Conservation (phyloP, 2,329 filamentous ascomycete species). For the Fusarium lateritium region DNA sequence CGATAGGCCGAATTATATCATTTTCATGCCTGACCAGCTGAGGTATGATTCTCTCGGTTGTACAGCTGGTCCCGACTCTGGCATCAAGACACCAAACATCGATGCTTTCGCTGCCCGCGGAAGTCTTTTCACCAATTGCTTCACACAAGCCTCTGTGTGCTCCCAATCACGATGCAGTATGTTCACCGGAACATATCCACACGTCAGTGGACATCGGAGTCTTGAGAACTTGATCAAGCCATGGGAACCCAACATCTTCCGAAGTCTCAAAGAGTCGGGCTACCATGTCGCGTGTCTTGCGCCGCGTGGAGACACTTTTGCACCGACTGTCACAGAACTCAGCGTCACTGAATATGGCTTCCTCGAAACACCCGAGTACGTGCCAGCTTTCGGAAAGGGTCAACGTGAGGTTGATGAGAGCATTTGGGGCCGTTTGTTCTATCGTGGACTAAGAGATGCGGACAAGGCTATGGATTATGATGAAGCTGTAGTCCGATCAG, state of each 20-base stretch:
- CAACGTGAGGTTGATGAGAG: conserved; percentile 48
- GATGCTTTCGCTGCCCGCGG: conserved; percentile 57
- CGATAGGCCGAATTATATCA: conserved; percentile 55
- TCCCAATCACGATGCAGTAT: conserved; percentile 63
- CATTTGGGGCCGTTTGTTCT: conserved; percentile 59
- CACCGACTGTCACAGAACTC: conserved; percentile 60
- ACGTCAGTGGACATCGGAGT: conserved; percentile 62
- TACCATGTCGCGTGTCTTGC: conserved; percentile 64
- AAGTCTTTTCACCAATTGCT: conserved; percentile 62
- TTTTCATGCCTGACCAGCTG: conserved; percentile 65
- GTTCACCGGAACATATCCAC: conserved; percentile 63
- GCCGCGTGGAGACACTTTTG: conserved; percentile 60
- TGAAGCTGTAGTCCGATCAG: conserved; percentile 58
- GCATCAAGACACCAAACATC: conserved; percentile 58
- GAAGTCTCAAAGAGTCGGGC: conserved; percentile 59
- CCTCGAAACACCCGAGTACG: conserved; percentile 55
- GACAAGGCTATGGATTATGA: conserved; percentile 61
- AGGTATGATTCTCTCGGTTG: conserved; percentile 61
- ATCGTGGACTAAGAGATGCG: conserved; percentile 57
- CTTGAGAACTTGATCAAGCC: conserved; percentile 64
- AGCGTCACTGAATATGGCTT: conserved; percentile 63
- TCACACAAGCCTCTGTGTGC: conserved; percentile 62
- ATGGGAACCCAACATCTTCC: conserved; percentile 64
- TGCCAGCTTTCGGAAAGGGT: conserved; percentile 51
- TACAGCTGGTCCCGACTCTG: conserved; percentile 44